Conservation (phyloP, 2,329 filamentous ascomycete genomes). For the Penicillium sclerotiorum region DNA sequence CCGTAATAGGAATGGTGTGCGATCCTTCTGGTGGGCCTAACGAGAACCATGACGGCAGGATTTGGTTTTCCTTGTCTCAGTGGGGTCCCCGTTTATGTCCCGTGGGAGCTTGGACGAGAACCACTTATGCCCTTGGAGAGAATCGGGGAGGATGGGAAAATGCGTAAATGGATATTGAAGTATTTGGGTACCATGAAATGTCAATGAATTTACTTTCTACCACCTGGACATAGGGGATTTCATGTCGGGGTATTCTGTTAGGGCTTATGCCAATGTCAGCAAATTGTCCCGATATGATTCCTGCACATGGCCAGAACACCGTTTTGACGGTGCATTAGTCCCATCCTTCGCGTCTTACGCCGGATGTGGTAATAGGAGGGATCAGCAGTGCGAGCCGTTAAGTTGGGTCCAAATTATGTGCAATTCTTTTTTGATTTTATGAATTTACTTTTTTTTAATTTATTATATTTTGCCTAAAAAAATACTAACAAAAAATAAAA, state of each 20-base stretch:
- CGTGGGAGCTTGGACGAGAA: conserved; percentile 21
- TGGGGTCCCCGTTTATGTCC: conserved; percentile 25
- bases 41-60: conserved; percentile 2
- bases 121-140: no score
- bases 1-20: conserved; percentile 8
- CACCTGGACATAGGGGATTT: no score
- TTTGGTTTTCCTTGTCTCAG: neutral
- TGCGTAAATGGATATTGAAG: no score
- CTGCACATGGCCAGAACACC: conserved; percentile 2
- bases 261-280: no score
- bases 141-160: no score
- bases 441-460: no score
- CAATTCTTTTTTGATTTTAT: neutral
- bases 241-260: no score
- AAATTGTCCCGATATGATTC: no score
- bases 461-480: neutral
- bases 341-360: conserved; percentile 1
- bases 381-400: neutral
- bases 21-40: conserved; percentile 10
- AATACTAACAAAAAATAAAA: neutral
- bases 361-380: neutral
- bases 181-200: no score
- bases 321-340: conserved; percentile 4
- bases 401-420: neutral
- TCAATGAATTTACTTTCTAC: conserved; percentile 4